Base-by-base conservation (phyloP, 208 protist species). In the Trypanosoma rangeli region DNA sequence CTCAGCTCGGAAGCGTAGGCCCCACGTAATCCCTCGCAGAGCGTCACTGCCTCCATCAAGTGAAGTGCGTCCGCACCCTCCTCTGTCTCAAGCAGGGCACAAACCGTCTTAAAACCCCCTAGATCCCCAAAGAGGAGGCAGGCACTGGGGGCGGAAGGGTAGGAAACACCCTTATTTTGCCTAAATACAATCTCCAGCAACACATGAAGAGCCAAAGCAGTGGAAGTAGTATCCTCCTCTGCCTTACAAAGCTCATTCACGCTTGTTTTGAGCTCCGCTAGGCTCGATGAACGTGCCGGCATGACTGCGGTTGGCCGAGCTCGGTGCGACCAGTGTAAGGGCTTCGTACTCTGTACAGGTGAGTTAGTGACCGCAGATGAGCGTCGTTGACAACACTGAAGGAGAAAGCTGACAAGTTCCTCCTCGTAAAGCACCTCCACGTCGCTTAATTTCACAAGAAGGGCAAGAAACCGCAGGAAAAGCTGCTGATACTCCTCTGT, bases 101-200 rank as follows among this genome's bases (percentile, higher is more conserved):
- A 60, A 2, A 81, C 59, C 15, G 75, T 50, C 15, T 84, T 72
- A 31, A 90, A 59, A 4, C 81, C 84, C 28, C 68, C 76, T 0
- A 53, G 39, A 1, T 67, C 53, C 4, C 56, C 79, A 49, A 90
- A 83, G 18, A 65, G 24, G 46, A 84, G 68, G 16, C 72, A 73
- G 52, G 80, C 59, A n/a, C 64, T 81, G 13, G 44, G 46, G 5
- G 60, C 68, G 15, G 31, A 35, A 3, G 48, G 67, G 15, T 61
- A 46, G 15, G 39, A 24, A 16, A 52, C 7, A 15, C 54, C 44
- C 7, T 56, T 35, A 33, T 86, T 85, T 70, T 82, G 57, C 33
- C 61, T 53, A 52, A 89, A 84, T 58, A 81, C 52, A 39, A 89
- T 70, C 4, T 69, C 57, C 3, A 83, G 63, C 31, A 86, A 57